Base-by-base conservation (phyloP, 2,329 filamentous ascomycete genomes). In the Hymenoscyphus infarciens region DNA sequence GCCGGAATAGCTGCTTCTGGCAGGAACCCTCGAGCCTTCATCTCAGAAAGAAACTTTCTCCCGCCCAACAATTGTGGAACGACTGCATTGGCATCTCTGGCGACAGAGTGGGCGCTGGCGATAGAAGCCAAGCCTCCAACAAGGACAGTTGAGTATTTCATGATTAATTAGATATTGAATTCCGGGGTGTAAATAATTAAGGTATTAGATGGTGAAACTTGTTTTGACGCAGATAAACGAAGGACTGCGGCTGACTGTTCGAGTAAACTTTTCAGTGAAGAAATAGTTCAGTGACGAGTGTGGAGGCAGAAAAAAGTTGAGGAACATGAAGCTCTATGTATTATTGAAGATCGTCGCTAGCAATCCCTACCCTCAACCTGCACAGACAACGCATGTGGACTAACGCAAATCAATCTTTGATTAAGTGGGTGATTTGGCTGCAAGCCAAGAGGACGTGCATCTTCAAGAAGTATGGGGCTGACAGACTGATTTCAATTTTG, bases 51-150 rank as follows among this genome's bases (percentile, higher is more conserved):
- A 52, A 72, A 70, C 39, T 66, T 65, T 52, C 70, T 67, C 31
- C 61, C 69, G 27, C 71, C 71, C 27, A 72, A 45, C 3, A 71
- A 45, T 31, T 68, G 64, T 55, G 70, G 70, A 27, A 67, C 56
- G 25, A 62, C 63, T 25, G 64, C 60, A 56, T 62, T 57, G 13
- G 29, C 49, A 38, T 64, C 66, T 55, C 61, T 33, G 61, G 56
- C 54, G 49, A 63, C 64, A 4, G 59, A 64, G 64, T 72, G 70
- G 19, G 70, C 68, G 42, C 38, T 63, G 13, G 64, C 61, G 57
- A 65, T 35, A n/a, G 64, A 59, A 3, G 57, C 42, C 42, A 60
- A n/a, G 15, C 27, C 57, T 7, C 42, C 45, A 5, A 54, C 57
- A 53, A 60, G 10, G n/a, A 60, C 33, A 5, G 57, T 38, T 7